Conservation (phyloP, 495 filamentous ascomycete species). For the Margaritispora aquatica region DNA sequence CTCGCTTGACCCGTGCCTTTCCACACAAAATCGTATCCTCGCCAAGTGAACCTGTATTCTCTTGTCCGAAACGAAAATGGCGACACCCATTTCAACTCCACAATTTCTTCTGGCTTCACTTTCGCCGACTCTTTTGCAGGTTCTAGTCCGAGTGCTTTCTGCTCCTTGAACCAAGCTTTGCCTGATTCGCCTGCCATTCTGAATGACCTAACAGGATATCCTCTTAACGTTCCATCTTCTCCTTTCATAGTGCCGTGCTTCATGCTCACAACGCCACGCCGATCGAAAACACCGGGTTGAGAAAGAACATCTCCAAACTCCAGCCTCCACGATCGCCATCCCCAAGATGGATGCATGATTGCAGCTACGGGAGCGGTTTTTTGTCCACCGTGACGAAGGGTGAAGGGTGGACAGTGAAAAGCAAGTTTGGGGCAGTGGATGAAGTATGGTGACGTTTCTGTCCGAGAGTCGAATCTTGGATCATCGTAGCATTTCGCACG, state of each 20-base stretch:
- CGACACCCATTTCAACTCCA: slow-evolving; percentile 2
- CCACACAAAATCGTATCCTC: slow-evolving; percentile 6
- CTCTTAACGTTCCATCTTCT: slow-evolving; percentile 7
- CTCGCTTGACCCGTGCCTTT: background rate
- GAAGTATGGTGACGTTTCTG: slow-evolving; percentile 4
- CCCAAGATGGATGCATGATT: background rate
- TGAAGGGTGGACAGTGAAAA: background rate
- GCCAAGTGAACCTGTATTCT: slow-evolving; percentile 5
- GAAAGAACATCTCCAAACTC: slow-evolving; percentile 8
- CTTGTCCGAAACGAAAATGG: background rate
- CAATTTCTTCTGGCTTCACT: slow-evolving; percentile 4
- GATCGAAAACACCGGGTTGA: slow-evolving; percentile 7
- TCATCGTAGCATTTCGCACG: slow-evolving; percentile 1
- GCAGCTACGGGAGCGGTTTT: background rate
- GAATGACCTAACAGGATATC: background rate
- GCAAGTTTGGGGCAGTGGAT: slow-evolving; percentile 4
- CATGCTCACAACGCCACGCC: slow-evolving; percentile 2
- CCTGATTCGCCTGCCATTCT: slow-evolving; percentile 1
- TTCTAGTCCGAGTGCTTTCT: slow-evolving; percentile 1
- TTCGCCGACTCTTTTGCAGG: background rate
- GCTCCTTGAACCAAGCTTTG: slow-evolving; percentile 4
- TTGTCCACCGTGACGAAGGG: slow-evolving; percentile 2
- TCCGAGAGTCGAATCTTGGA: slow-evolving; percentile 1
- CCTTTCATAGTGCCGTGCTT: slow-evolving; percentile 4
- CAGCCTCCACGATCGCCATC: slow-evolving; percentile 2